Evolutionary conservation across 805 yeast species (phyloP), one percentile per base, ranked within the genome.

Genomic region (Middelhovenomyces tepae): DNA sequence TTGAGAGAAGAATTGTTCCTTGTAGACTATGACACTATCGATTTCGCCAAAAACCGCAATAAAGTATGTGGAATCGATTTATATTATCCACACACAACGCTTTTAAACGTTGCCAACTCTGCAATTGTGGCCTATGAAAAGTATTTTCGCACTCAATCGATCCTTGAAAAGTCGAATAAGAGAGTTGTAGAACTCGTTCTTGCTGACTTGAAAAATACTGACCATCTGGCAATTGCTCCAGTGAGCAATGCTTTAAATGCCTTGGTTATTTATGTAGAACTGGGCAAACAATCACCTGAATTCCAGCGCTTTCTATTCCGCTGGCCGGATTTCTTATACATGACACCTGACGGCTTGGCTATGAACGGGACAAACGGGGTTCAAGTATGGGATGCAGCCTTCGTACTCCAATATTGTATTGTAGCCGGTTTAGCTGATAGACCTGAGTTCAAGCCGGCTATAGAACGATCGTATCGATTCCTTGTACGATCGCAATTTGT

Each of bases 361-460:
- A 80, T 84, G 36, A 84, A 81, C 83, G 99, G 99, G 2, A 91
- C 99, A 1, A 91, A 91, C 56, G 99, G 99, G 16, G 84, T 83
- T 0, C 99, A 91, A 58, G 87, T 80, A 1, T 91, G 99, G 98
- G 99, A 91, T 56, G 77, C 78, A 17, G 87, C 96, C 0, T 89
- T 91, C 60, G 80, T 83, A 36, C 65, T 91, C 16, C 98, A 91
- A 52, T 83, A 84, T 48, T 69, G 74, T 41, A 76, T 84, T 39
- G 62, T 71, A 48, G 82, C 94, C 0, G 95, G 94, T 0, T 57
- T 87, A 22, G 87, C 83, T 2, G 79, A 75, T 18, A 46, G 64
- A 21, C 76, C 81, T 1, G 75, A 78, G 52, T 84, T 72, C 53
- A 72, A 71, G 28, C 71, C 72, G 5, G 63, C 74, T 45, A 71